Evolutionary conservation across 805 yeast species (phyloP), one percentile per base, ranked within the genome.

Genomic region (Suhomyces sp.): DNA sequence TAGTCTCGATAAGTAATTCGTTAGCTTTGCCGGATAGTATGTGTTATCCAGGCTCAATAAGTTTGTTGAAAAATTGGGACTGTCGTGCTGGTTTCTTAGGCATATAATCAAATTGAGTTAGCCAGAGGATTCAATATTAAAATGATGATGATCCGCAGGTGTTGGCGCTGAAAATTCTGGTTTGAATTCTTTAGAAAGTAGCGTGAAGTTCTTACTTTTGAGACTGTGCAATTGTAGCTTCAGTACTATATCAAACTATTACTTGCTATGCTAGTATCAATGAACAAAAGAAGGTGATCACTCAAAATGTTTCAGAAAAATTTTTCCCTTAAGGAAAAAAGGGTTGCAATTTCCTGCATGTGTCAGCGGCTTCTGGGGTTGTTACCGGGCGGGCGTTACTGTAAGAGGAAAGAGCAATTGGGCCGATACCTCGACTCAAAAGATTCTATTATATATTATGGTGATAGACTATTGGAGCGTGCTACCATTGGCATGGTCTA

Each of bases 51-150:
- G 78, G 78, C 60, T 75, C 76, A 53, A 71, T 68, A 50, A 68
- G 56, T 61, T 59, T 66, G 60, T 57, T 65, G 49, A 60, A 59
- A 51, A 56, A 53, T 53, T 60, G 60, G 60, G 55, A 59, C 64
- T 66, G 74, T 73, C 76, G 79, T 59, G 75, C 60, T 53, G 71
- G 72, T 62, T 75, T 73, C 73, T 74, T 74, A 56, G 75, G 77
- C 79, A 75, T 75, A 72, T 65, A 73, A 35, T 19, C 47, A 20
- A 12, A 9, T 41, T 37, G 22, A 37, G n/a, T 19, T 17, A 37
- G n/a, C 41, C 20, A 37, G 20, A 19, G 20, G 21, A 22, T 37
- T 37, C 41, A 19, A 17, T 17, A 37, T 37, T 10, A 31, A 31
- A n/a, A 17, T 31, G 17, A 8, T 17, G 22, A 37, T 37, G 41